Base-by-base conservation (phyloP, 768 basidiomycete species). In the Trametes punicea region DNA sequence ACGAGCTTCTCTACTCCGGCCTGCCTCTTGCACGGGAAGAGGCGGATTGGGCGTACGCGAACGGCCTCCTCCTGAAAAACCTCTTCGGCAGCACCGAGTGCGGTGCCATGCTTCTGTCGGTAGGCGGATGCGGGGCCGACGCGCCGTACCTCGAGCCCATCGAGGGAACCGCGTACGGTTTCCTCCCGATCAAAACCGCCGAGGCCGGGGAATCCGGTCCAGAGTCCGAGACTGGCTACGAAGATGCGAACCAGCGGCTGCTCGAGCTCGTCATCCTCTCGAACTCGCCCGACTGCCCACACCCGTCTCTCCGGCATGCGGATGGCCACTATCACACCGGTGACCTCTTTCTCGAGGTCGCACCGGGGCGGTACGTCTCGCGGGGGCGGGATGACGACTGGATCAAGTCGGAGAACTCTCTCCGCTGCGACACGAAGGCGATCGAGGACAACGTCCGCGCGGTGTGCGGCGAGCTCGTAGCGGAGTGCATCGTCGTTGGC, bases 51-150 rank as follows among this genome's bases (percentile, higher is more conserved):
- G 88, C 85, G 25, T 77, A 77, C 63, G 73, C 74, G 51, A 81
- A 83, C 55, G 84, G 82, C 20, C 76, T 92, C 60, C 81, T 76
- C 62, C 70, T 91, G 51, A 80, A 74, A 84, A 91, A 90, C 67
- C 74, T 88, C 16, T 91, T 90, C 66, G 90, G 90, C 16, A 88
- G 82, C 69, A 92, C 90, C 1, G 90, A 92, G 74, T 81, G 86
- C 57, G 88, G 87, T 38, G 84, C 81, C 1, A 87, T 87, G 77
- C 73, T 92, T 50, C 67, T 83, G 25, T 85, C 87, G 11, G 63
- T 74, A 40, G 84, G 83, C 40, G 81, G 78, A 30, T 70, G 73
- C 50, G 82, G 79, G 34, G 73, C 70, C 45, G 75, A 80, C 56
- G 78, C 77, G 52, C 74, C 74, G 34, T 72, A 82, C 54, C 77